phyloP scores from a whole-genome alignment of 768 basidiomycete genomes.

The Kwoniella sp. region DNA sequence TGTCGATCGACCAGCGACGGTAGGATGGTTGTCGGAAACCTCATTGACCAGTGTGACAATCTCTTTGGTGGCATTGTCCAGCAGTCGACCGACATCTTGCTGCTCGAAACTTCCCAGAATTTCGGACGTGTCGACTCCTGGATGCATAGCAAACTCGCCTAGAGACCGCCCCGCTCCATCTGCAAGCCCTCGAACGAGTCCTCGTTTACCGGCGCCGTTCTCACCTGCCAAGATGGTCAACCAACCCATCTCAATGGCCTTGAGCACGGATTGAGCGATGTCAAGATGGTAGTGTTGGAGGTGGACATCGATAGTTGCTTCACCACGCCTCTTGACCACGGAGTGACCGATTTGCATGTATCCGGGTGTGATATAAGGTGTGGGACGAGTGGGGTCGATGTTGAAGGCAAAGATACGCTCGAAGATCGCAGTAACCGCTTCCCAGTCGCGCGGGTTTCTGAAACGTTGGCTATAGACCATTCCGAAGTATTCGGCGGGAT shows the following conservation, averaged over 20 bases:
- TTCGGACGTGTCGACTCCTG: slow-evolving; percentile 87
- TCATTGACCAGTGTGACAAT: slow-evolving; percentile 6
- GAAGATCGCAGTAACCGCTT: slow-evolving; percentile 54
- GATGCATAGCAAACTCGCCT: slow-evolving; percentile 75
- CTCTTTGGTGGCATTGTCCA: slow-evolving; percentile 5
- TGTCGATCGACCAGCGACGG: background rate
- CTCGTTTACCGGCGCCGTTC: slow-evolving; percentile 75
- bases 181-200: slow-evolving; percentile 70
- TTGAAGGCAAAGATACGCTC: slow-evolving; percentile 47
- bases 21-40: slow-evolving; percentile 8
- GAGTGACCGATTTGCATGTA: slow-evolving; percentile 72
- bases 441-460: slow-evolving; percentile 70
- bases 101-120: slow-evolving; percentile 96
- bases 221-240: slow-evolving; percentile 84
- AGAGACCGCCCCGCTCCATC: slow-evolving; percentile 69
- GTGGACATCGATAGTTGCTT: slow-evolving; percentile 53
- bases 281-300: slow-evolving; percentile 68
- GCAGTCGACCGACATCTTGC: slow-evolving; percentile 61
- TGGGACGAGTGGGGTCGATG: slow-evolving; percentile 59
- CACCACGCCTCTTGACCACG: slow-evolving; percentile 42
- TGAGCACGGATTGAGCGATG: slow-evolving; percentile 72
- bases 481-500: slow-evolving; percentile 69
- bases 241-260: slow-evolving; percentile 76
- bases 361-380: slow-evolving; percentile 40
- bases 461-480: slow-evolving; percentile 85